A percentile compares a stretch with the other conserved stretches of the same genome.
phyloP scores from a whole-genome alignment of 495 filamentous ascomycete genomes.

The Penicillium daleae region DNA sequence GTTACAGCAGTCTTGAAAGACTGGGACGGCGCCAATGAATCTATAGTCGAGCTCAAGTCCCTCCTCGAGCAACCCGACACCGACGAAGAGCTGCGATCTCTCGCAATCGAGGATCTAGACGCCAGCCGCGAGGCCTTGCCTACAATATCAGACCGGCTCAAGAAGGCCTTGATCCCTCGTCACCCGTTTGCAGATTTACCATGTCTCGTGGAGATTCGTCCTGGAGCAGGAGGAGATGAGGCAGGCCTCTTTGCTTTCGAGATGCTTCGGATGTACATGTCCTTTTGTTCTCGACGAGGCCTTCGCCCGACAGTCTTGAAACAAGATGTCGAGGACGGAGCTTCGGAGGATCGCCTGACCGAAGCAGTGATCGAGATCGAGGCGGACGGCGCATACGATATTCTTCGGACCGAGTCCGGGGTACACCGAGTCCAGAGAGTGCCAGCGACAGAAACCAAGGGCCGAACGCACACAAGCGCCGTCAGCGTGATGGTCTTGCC shows the following conservation, averaged over 20 bases:
- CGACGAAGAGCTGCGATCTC: constrained; percentile 63
- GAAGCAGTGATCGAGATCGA: constrained; percentile 91
- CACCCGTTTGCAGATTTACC: constrained; percentile 95
- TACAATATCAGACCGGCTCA: constrained; percentile 64
- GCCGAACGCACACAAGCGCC: constrained; percentile 90
- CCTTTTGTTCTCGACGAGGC: constrained; percentile 69
- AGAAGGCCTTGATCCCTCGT: constrained; percentile 75
- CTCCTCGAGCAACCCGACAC: constrained; percentile 61
- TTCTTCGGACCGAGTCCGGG: constrained; percentile 83
- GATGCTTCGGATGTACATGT: constrained; percentile 85
- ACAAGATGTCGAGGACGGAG: constrained; percentile 57
- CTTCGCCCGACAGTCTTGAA: constrained; percentile 63
- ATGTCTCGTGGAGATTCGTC: constrained; percentile 88
- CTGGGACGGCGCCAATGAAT: constrained; percentile 57
- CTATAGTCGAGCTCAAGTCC: constrained; percentile 59
- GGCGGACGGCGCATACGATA: constrained; percentile 73
- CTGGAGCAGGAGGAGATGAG: constrained; percentile 91
- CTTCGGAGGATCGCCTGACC: constrained; percentile 62
- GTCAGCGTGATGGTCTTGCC: constrained; percentile 90
- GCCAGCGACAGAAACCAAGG: constrained; percentile 85
- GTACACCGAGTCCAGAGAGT: constrained; percentile 95
- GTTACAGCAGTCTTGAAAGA: constrained; percentile 70
- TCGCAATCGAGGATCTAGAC: constrained; percentile 79
- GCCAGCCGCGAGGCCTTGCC: constrained; percentile 62
- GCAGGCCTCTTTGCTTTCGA: constrained; percentile 87